Percentiles rank a stretch among this genome's conserved stretches.
phyloP scores from a whole-genome alignment of 345 rosid species.

The Eucalyptus caleyi region DNA sequence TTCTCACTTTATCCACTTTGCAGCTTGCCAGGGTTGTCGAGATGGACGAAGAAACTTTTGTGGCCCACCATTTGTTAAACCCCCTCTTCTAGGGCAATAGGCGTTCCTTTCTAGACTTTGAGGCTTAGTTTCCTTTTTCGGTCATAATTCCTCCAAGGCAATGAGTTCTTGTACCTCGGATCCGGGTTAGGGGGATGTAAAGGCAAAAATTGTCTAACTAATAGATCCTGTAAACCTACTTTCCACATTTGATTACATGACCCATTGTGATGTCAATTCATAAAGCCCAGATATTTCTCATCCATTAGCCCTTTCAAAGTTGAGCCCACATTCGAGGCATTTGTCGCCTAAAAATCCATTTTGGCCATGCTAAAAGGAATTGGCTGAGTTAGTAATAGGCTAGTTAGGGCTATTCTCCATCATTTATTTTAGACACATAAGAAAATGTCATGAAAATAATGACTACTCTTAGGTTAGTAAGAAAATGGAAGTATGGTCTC shows the following conservation, averaged over 20 bases:
- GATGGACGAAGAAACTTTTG: background rate
- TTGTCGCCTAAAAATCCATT: background rate
- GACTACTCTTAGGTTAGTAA: background rate
- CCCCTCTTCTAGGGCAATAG: background rate
- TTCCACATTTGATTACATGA: background rate
- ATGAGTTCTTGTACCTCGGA: background rate
- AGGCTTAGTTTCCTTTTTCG: background rate
- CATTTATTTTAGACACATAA: background rate
- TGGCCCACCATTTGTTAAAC: background rate
- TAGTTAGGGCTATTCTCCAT: background rate
- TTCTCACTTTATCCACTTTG: background rate
- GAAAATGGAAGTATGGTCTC: background rate
- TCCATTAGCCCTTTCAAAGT: background rate
- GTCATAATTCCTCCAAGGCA: background rate
- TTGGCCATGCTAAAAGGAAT: background rate
- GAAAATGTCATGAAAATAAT: background rate
- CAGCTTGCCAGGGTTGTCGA: background rate
- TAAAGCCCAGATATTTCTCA: background rate
- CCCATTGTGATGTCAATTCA: background rate
- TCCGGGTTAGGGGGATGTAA: background rate
- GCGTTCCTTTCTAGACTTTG: background rate
- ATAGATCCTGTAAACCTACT: background rate
- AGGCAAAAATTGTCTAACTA: background rate
- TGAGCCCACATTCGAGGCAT: background rate
- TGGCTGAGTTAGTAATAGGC: background rate